Evolutionary conservation across 2,329 filamentous ascomycete species (phyloP).

Genomic region (Aspergillus floridensis): DNA sequence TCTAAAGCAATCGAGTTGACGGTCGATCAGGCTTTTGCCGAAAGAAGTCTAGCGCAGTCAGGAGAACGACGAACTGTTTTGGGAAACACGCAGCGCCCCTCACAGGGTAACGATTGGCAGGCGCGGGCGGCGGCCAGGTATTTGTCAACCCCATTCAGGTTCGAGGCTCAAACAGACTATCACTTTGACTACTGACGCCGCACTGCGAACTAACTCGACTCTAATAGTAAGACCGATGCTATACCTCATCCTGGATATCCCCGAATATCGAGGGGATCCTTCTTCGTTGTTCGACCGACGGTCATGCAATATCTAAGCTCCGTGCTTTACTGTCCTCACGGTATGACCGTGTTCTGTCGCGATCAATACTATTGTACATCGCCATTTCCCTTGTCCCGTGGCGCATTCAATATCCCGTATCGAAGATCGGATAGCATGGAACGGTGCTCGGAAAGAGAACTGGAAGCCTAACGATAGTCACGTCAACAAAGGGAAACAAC

Average conservation of each 20-base stretch:
- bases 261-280: not conserved
- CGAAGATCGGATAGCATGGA: not conserved
- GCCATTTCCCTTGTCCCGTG: not conserved
- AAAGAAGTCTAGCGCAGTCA: not conserved
- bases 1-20: not conserved
- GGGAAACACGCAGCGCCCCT: slow-evolving; percentile 18
- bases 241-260: not conserved
- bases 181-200: slow-evolving; percentile 3
- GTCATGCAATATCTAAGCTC: not conserved
- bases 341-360: no score
- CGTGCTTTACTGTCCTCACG: no score
- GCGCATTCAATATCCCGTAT: not conserved
- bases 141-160: slow-evolving; percentile 11
- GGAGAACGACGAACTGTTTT: slow-evolving; percentile 8
- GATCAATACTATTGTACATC: not conserved
- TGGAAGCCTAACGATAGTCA: not conserved
- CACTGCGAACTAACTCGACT: slow-evolving; percentile 1
- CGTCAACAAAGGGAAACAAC: slow-evolving; percentile 9
- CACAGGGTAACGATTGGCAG: slow-evolving; percentile 16
- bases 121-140: slow-evolving; percentile 6
- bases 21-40: slow-evolving; percentile 5
- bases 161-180: slow-evolving; percentile 17
- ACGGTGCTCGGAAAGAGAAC: not conserved
- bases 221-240: not conserved
- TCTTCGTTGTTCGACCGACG: no score